Conservation (phyloP, 2,329 filamentous ascomycete genomes). For the Hirsutella thompsonii region DNA sequence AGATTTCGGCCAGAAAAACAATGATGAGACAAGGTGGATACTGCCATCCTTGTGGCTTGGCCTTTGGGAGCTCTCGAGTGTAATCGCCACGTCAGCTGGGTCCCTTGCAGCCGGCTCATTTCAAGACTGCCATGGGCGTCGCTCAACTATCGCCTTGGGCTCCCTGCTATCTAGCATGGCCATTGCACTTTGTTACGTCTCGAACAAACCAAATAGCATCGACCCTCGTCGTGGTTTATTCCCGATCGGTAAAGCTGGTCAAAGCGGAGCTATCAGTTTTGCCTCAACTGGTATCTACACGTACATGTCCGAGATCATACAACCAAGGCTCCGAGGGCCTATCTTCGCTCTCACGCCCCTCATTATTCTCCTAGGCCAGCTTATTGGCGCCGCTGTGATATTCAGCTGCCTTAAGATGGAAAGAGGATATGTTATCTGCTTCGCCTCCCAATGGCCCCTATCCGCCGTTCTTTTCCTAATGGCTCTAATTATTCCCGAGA, state of each 20-base stretch:
- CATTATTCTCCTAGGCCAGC: constrained; percentile 33
- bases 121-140: constrained; percentile 26
- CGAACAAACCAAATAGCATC: constrained; percentile 9
- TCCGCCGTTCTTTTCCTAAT: constrained; percentile 28
- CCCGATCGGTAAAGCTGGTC: constrained; percentile 29
- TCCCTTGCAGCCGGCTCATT: constrained; percentile 22
- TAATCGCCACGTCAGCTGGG: constrained; percentile 24
- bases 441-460: constrained; percentile 31
- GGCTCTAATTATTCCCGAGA: constrained; percentile 34
- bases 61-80: constrained; percentile 27
- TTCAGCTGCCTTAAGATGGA: constrained; percentile 16
- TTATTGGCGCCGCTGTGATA: constrained; percentile 31
- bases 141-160: constrained; percentile 19
- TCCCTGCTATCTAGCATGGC: constrained; percentile 22
- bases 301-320: constrained; percentile 36
- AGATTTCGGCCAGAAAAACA: constrained; percentile 20
- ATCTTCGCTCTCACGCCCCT: constrained; percentile 34
- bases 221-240: constrained; percentile 22
- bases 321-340: constrained; percentile 29
- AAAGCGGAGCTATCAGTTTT: constrained; percentile 30
- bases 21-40: constrained; percentile 18
- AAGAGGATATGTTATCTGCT: constrained; percentile 23
- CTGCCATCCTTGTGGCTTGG: constrained; percentile 30
- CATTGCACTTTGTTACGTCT: constrained; percentile 18
- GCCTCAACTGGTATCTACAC: constrained; percentile 29